These are phyloP conservation scores for Umbelopsis sp. DNA, from an alignment of 192 early-diverging fungal species.

Conservation along the genomic window DNA sequence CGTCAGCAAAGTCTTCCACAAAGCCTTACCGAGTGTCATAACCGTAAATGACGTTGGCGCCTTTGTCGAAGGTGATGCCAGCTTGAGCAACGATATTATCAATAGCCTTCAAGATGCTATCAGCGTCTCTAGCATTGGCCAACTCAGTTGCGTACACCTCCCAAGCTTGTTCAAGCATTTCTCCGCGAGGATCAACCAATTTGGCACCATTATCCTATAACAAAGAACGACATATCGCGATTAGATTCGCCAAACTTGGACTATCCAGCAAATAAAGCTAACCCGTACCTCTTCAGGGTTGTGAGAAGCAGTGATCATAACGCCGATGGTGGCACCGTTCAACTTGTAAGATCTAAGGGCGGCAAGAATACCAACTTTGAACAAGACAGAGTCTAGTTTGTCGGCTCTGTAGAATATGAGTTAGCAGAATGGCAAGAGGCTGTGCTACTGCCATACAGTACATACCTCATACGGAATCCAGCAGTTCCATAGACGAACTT, in stretches of 20 bases:
- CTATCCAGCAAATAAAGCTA: neutral
- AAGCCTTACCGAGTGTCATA: slow-evolving; percentile 83
- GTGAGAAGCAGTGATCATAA: slow-evolving; percentile 99
- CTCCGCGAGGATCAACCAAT: slow-evolving; percentile 95
- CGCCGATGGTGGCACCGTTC: slow-evolving; percentile 83
- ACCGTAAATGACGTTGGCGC: slow-evolving; percentile 80
- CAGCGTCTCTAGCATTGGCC: slow-evolving; percentile 80
- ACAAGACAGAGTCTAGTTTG: slow-evolving; percentile 90
- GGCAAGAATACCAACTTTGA: slow-evolving; percentile 89
- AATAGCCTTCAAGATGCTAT: slow-evolving; percentile 63
- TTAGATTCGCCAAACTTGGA: neutral
- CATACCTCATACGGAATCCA: slow-evolving; percentile 93
- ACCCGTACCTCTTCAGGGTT: slow-evolving; percentile 84
- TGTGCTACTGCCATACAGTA: slow-evolving; percentile 2
- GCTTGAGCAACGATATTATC: slow-evolving; percentile 63
- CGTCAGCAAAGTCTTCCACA: too few relatives aligned
- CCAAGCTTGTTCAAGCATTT: slow-evolving; percentile 98
- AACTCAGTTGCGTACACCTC: slow-evolving; percentile 88
- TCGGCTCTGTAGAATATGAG: slow-evolving; percentile 61
- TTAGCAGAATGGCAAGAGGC: slow-evolving; percentile 9
- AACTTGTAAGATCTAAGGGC: slow-evolving; percentile 89
- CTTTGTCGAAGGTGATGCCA: slow-evolving; percentile 70
- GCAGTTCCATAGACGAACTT: slow-evolving; percentile 93
- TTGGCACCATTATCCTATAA: slow-evolving; percentile 96
- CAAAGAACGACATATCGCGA: neutral